phyloP scores from a whole-genome alignment of 305 asterid species.

The Ajuga reptans region DNA sequence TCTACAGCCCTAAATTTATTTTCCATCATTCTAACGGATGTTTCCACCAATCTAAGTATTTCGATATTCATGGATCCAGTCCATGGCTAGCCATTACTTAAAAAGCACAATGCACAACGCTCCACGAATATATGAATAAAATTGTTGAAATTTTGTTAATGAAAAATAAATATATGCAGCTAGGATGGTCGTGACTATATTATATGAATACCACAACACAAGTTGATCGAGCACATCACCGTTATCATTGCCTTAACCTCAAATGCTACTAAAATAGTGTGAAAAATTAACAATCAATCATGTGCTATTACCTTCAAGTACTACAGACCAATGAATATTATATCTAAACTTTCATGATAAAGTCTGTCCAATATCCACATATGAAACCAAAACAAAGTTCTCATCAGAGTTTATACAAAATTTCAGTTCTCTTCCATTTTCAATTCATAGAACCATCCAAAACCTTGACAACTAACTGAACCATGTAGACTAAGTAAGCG shows the following conservation, averaged over 20 bases:
- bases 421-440: background rate
- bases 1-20: background rate
- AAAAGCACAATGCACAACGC: too few species aligned
- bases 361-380: conserved; percentile 1
- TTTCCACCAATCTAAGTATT: background rate
- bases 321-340: background rate
- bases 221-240: too few species aligned
- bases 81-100: background rate
- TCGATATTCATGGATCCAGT: background rate
- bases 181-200: too few species aligned
- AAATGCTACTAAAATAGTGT: too few species aligned
- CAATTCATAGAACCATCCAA: background rate
- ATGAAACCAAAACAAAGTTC: background rate
- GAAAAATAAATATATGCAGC: too few species aligned
- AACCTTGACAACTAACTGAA: background rate
- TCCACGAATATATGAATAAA: too few species aligned
- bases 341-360: background rate
- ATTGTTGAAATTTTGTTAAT: too few species aligned
- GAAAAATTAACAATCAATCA: background rate
- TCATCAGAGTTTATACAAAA: background rate
- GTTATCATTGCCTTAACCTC: too few species aligned
- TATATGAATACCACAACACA: too few species aligned
- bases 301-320: background rate
- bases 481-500: background rate
- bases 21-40: background rate